Base-by-base conservation (phyloP, 2,329 filamentous ascomycete species). In the Fusarium sp. region DNA sequence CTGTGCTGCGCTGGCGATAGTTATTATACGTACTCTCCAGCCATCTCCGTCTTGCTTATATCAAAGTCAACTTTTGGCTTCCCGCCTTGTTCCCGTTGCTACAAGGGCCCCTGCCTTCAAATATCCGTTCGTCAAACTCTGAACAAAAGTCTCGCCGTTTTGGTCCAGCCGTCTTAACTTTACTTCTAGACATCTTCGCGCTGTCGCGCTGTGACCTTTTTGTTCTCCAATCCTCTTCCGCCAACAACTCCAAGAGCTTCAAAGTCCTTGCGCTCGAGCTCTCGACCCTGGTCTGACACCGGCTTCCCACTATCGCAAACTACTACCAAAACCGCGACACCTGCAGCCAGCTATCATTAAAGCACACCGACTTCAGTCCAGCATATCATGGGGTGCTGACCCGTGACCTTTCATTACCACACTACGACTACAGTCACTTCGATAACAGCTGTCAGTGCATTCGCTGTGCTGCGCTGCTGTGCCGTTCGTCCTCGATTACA, bases 381-480 rank as follows among this genome's bases (percentile, higher is more conserved):
- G 53, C 64, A 61, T 76, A 78, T 76, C 76, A 78, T 78, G 76
- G 72, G 74, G 51, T 63, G 66, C 45, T 78, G 63, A 75, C 76
- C 68, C 74, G 63, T 78, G 74, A 78, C 69, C 66, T 73, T 62
- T 36, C 28, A 63, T 56, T 66, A 69, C 63, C 67, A 78, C 75
- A 58, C 62, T 66, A 70, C 50, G 28, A 69, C 26, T 56, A 48
- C 51, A 65, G 59, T 32, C 47, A 62, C 47, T 36, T 68, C 48
- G 68, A 74, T 74, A 75, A 67, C 66, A 65, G 57, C 36, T 48
- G 51, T 50, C 70, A 41, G 48, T 38, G 44, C 62, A 44, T 42
- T 54, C 36, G 50, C 38, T 72, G 58, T 45, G 55, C 57, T 65
- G 58, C 41, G 59, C 51, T 41, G 54, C 59, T 57, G 39, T 24